Base-by-base conservation (phyloP, 169 alveolate genomes). In the Plasmodium yoelii region DNA sequence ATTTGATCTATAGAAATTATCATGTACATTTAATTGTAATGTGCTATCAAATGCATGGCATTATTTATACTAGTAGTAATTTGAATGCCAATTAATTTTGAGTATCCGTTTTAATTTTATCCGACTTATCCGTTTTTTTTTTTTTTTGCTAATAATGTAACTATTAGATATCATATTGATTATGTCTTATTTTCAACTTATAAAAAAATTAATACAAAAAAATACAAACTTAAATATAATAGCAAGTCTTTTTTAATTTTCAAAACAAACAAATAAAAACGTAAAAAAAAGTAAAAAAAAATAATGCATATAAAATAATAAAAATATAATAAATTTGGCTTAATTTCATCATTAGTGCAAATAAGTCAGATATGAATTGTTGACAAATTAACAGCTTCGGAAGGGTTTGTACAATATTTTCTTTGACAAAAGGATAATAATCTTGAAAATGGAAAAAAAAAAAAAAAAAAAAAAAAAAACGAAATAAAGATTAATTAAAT, bases 331-430 rank as follows among this genome's bases (percentile, higher is more conserved):
- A 71, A 15, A 46, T 47, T 26, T 3, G 22, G 15, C 46, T 28
- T 39, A 46, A 24, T 69, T 55, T 19, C 12, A 42, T 55, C 51
- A 46, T 22, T 19, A 64, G n/a, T 56, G n/a, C n/a, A 13, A 34
- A 80, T 5, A 67, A 59, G 24, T 86, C 61, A 86, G 28, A 86
- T 86, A 26, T 86, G 91, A 65, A 86, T 57, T 64, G 91, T 86
- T 15, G 91, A 86, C 47, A 86, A 47, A 34, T 86, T 86, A 51
- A 86, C 91, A 12, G 91, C 91, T 39, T 86, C 91, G 12, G 91
- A 86, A 26, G 91, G 91, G 74, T 86, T 86, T 61, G 73, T 86
- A 61, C 91, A 86, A 70, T 86, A 86, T 51, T 86, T 86, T 73
- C 87, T 47, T 70, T 86, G 91, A 42, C 87, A 86, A 86, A 86